Evolutionary conservation across 805 yeast genomes (phyloP), one percentile per base, ranked within the genome.

Genomic region (Ogataea trehaloabstinens): DNA sequence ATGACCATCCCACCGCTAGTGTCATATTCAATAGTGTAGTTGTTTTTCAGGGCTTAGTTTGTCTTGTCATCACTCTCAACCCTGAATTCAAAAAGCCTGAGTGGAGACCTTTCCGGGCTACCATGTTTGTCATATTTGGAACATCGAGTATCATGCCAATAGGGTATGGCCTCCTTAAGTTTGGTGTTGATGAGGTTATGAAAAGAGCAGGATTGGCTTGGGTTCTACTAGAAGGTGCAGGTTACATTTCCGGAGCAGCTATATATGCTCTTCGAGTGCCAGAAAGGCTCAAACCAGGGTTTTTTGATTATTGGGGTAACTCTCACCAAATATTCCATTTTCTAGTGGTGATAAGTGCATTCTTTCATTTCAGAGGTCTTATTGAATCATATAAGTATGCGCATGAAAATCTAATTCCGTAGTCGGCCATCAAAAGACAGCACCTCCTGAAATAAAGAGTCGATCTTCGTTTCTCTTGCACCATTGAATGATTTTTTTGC

Each of bases 251-350:
- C 5, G 97, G 97, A 0, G 96, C 96, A 0, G 68, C 71, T 2
- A 60, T 90, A 37, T 89, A 89, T 58, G 96, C 95, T 0, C 58
- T 71, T 18, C 68, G 96, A 43, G 59, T 85, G 24, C 97, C 97
- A 0, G 97, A 89, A 56, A 68, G 84, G 34, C 66, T 68, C 29
- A 49, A 48, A 4, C 86, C 87, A 0, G 89, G 89, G 0, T 58
- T 28, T 16, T 85, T 73, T 56, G 95, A 87, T 49, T 52, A 76
- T 8, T 71, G 76, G 61, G 95, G 95, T 1, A 84, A 85, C 48
- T 83, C 95, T 5, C 96, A 88, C 58, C 96, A 88, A 55, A 71
- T 88, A 7, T 87, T 88, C 56, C 95, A 87, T 58, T 60, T 83
- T 7, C 60, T 84, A 51, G 95, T 87, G 6, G 89, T 86, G 0